A percentile compares a stretch with the other conserved stretches of the same genome.
Conservation (phyloP, 805 yeast genomes). For the Cyberlindnera bimundalis region DNA sequence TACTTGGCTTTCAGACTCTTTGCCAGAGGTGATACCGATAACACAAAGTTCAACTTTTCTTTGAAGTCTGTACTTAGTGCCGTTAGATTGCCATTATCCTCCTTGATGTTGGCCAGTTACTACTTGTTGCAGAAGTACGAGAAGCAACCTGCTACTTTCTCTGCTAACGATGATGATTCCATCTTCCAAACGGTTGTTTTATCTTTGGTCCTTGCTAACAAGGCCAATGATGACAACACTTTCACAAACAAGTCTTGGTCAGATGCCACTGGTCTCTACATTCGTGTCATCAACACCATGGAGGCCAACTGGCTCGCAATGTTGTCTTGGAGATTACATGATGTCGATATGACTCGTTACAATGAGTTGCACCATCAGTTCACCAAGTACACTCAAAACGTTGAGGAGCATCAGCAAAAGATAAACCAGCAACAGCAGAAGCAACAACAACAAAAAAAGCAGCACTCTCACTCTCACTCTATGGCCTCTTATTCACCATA, state of each 20-base stretch:
- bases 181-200: slow-evolving; percentile 58
- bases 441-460: slow-evolving; percentile 12
- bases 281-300: slow-evolving; percentile 53
- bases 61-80: slow-evolving; percentile 72
- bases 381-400: slow-evolving; percentile 22
- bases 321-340: slow-evolving; percentile 57
- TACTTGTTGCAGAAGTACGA: slow-evolving; percentile 65
- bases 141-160: slow-evolving; percentile 33
- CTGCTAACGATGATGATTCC: slow-evolving; percentile 30
- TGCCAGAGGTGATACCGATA: slow-evolving; percentile 43
- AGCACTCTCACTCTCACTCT: slow-evolving; percentile 4
- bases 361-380: slow-evolving; percentile 24
- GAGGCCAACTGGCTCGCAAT: slow-evolving; percentile 70
- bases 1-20: slow-evolving; percentile 70
- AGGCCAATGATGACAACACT: slow-evolving; percentile 94
- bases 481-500: slow-evolving; percentile 8
- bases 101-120: slow-evolving; percentile 76
- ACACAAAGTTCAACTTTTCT: slow-evolving; percentile 49
- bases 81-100: slow-evolving; percentile 81
- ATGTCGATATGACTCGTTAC: slow-evolving; percentile 28
- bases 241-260: slow-evolving; percentile 95
- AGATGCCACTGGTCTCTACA: slow-evolving; percentile 83
- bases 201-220: slow-evolving; percentile 81
- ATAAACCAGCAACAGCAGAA: slow-evolving; percentile 15
- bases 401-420: slow-evolving; percentile 23